Evolutionary conservation across 139 green algal species (phyloP), one percentile per base, ranked within the genome.

Genomic region (Raphidocelis subcapitata): DNA sequence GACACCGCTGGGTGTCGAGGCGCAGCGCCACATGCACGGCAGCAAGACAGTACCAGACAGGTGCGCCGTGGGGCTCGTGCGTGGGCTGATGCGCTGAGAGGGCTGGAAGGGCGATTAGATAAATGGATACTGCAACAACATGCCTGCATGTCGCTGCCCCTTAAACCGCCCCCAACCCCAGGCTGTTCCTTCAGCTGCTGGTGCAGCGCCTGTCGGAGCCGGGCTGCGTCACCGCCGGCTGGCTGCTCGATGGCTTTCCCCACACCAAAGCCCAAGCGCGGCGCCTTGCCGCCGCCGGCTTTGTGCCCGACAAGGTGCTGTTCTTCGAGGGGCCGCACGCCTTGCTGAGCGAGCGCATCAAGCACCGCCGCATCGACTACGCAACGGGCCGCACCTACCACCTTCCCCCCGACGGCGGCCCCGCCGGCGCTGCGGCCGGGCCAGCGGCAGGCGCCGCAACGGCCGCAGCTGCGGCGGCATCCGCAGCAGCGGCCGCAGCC

Each of bases 171-270:
- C n/a, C n/a, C n/a, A n/a, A n/a, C 8, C 12, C 41, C 59, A 80
- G 69, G 52, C 79, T 77, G 52, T 80, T 87, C 64, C 41, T 80
- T 14, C 44, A 41, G 16, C 28, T 89, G 69, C 65, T 89, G 29
- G 5, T 33, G 8, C 26, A 67, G 46, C 80, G 79, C 10, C 74
- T 93, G 66, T 29, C 56, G 4, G 36, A 81, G 60, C 55, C 71
- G 1, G 88, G 93, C 65, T 92, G 85, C 67, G 26, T 75, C 33
- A 60, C 74, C 18, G 62, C 62, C 2, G 90, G 90, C 75, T 95
- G 87, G 86, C 46, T 91, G 3, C 76, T 95, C 52, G 90, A 95
- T 66, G 90, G 88, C 69, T 94, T 92, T 76, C 90, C 90, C 15
- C 88, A 92, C 68, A 94, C 84, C 0, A 33, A 62, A 1, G 47